Conservation (phyloP, 371 early-diverging fungal genomes). For the Mucor mucedo region DNA sequence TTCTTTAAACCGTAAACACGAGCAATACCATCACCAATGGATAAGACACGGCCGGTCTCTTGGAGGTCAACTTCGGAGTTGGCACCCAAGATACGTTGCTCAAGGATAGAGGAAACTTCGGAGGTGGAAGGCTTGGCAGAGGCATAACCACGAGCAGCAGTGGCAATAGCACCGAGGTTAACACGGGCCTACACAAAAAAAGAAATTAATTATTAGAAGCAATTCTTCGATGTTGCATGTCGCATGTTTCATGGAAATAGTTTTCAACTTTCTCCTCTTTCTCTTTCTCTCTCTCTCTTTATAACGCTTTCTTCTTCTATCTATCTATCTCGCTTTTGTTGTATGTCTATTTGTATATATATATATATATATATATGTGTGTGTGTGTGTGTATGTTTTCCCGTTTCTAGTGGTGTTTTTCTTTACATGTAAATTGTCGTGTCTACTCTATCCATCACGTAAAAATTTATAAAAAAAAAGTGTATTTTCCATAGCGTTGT, state of each 20-base stretch:
- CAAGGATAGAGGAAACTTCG: slow-evolving; percentile 89
- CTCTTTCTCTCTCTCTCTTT: too few species aligned
- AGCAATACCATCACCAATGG: slow-evolving; percentile 99
- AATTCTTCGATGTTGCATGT: too few species aligned
- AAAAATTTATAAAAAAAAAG: too few species aligned
- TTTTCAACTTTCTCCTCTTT: too few species aligned
- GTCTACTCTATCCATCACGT: too few species aligned
- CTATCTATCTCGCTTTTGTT: too few species aligned
- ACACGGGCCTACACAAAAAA: slow-evolving; percentile 39
- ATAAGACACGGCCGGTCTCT: slow-evolving; percentile 97
- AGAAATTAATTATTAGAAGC: neutral
- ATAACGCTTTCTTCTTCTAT: too few species aligned
- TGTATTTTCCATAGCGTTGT: too few species aligned
- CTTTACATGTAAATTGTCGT: neutral
- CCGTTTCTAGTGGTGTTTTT: neutral
- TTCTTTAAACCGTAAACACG: slow-evolving; percentile 97
- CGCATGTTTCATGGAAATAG: too few species aligned
- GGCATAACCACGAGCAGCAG: slow-evolving; percentile 59
- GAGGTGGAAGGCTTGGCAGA: slow-evolving; percentile 73
- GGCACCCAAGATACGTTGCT: slow-evolving; percentile 91
- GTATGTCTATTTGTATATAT: too few species aligned
- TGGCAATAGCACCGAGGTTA: slow-evolving; percentile 64
- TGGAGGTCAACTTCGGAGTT: slow-evolving; percentile 83
- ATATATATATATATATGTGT: too few species aligned
- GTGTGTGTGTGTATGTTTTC: too few species aligned